These are phyloP conservation scores for Protea cynaroides DNA, from an alignment of 164 flowering plant species.

Conservation along the genomic window DNA sequence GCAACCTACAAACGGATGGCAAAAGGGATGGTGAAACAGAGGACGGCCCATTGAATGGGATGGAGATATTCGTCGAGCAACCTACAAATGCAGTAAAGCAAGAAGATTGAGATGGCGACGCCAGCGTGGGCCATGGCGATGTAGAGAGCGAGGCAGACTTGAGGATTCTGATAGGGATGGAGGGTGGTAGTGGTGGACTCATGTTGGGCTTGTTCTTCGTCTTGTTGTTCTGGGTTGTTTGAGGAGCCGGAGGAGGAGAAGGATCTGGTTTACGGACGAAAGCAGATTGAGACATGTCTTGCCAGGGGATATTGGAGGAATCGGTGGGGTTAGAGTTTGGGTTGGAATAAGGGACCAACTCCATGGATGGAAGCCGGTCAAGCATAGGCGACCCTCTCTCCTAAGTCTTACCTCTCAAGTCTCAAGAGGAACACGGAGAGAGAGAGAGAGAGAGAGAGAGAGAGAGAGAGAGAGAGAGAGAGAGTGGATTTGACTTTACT, in stretches of 20 bases:
- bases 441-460: too few species aligned
- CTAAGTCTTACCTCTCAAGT: too few species aligned
- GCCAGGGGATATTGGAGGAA: conserved; percentile 2
- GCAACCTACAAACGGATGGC: too few species aligned
- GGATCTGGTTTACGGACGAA: conserved; percentile 51
- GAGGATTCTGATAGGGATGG: conserved; percentile 25
- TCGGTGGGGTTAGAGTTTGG: too few species aligned
- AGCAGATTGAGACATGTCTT: conserved; percentile 90
- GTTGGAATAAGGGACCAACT: too few species aligned
- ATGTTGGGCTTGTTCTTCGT: conserved; percentile 11
- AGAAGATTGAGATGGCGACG: conserved; percentile 50
- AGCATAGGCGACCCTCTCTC: too few species aligned
- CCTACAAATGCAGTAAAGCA: conserved; percentile 51
- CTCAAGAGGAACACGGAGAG: too few species aligned
- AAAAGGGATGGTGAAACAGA: conserved; percentile 87
- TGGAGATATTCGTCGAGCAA: conserved; percentile 71
- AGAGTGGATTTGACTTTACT: too few species aligned
- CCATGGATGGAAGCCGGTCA: too few species aligned
- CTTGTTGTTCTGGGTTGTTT: conserved; percentile 12
- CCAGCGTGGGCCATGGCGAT: conserved; percentile 99
- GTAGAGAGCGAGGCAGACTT: conserved; percentile 78
- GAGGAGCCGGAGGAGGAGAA: conserved; percentile 19
- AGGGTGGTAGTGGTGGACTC: too few species aligned
- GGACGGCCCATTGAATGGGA: conserved; percentile 87
- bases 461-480: too few species aligned